These are phyloP conservation scores for Leccinum subrobustum DNA, from an alignment of 1,284 basidiomycete species.

Conservation along the genomic window DNA sequence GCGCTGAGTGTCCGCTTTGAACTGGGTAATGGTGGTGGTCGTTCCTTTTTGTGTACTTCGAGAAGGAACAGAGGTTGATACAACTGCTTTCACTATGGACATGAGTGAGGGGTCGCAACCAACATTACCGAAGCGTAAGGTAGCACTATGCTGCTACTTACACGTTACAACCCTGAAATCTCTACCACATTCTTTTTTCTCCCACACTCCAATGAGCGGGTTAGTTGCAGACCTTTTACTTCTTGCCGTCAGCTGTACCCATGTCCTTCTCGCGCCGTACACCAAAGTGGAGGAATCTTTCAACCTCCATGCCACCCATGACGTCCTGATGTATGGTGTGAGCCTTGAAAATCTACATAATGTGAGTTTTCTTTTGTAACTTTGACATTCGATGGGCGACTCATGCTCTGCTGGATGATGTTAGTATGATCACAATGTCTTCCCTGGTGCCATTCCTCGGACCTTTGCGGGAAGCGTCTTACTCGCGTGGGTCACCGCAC, in stretches of 20 bases:
- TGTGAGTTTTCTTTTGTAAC: constrained; percentile 39
- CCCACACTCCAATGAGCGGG: constrained; percentile 14
- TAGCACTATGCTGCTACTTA: background rate
- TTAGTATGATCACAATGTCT: constrained; percentile 88
- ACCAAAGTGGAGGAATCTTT: constrained; percentile 99
- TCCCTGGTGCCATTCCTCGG: constrained; percentile 88
- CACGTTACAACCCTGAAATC: background rate
- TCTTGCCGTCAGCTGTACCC: constrained; percentile 54
- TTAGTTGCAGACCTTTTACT: constrained; percentile 54
- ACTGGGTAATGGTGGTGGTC: constrained; percentile 47
- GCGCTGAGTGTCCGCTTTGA: constrained; percentile 33
- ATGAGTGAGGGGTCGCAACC: background rate
- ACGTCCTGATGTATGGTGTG: constrained; percentile 79
- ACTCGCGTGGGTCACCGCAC: constrained; percentile 54
- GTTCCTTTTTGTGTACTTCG: constrained; percentile 59
- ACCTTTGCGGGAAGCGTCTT: constrained; percentile 78
- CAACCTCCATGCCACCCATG: constrained; percentile 90
- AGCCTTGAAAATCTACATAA: constrained; percentile 41
- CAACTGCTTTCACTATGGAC: constrained; percentile 32
- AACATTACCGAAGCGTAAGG: background rate
- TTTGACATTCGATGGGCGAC: background rate
- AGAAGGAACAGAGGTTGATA: constrained; percentile 60
- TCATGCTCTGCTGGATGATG: constrained; percentile 6
- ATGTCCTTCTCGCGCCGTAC: constrained; percentile 81
- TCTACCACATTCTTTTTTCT: background rate